Conservation (phyloP, 2,329 filamentous ascomycete genomes). For the Beauveria sp. region DNA sequence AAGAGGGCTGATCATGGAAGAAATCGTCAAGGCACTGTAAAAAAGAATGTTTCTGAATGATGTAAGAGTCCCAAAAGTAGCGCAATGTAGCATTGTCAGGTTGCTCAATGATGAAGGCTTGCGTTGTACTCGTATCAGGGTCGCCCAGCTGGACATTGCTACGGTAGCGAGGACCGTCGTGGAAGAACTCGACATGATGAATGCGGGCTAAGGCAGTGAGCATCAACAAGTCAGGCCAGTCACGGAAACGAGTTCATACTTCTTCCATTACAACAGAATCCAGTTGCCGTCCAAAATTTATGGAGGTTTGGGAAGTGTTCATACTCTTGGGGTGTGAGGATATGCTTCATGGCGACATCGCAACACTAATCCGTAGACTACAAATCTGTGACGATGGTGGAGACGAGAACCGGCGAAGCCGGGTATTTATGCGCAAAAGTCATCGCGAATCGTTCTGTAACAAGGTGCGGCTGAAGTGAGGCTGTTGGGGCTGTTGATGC, state of each 20-base stretch:
- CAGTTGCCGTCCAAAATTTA: conserved; percentile 5
- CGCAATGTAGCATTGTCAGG: conserved; percentile 1
- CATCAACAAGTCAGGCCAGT: not conserved
- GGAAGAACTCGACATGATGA: conserved; percentile 7
- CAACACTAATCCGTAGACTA: not conserved
- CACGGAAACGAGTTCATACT: not conserved
- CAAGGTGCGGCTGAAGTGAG: conserved; percentile 2
- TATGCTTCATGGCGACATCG: conserved; percentile 1
- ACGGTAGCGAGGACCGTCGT: not conserved
- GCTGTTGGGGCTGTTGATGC: conserved; percentile 1
- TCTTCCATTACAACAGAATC: not conserved
- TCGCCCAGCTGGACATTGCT: conserved; percentile 1
- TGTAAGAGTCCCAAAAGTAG: not conserved
- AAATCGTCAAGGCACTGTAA: conserved; percentile 10
- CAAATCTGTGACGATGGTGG: too few species aligned
- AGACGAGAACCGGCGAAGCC: not conserved
- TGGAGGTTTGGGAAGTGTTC: conserved; percentile 6
- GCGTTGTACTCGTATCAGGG: not conserved
- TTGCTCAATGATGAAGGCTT: conserved; percentile 9
- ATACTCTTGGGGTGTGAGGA: conserved; percentile 1
- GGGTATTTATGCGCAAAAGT: not conserved
- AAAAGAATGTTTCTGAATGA: not conserved
- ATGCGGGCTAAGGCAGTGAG: not conserved
- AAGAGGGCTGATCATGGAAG: conserved; percentile 10
- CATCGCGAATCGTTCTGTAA: not conserved